Evolutionary conservation across 2,329 filamentous ascomycete species (phyloP), one percentile per base, ranked within the genome.

Genomic region (Aspergillus carbonarius): DNA sequence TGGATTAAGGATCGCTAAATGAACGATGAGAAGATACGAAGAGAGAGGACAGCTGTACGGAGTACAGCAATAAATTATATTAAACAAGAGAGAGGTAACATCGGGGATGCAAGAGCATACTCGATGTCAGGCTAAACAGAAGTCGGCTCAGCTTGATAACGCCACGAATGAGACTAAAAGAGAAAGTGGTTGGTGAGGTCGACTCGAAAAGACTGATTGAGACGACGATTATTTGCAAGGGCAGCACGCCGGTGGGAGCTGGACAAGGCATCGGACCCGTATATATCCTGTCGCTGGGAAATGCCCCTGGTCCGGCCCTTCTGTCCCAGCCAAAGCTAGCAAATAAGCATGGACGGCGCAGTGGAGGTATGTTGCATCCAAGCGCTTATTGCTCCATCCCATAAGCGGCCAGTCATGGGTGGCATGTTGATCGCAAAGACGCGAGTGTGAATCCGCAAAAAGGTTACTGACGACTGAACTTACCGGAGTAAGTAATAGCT

Each of bases 281-380:
- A 48, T 39, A 54, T 40, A 58, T n/a, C 44, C 44, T 48, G 35
- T 55, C 54, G 55, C 60, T 55, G 61, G 46, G 60, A 58, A 66
- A 63, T 60, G 57, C 57, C 63, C 25, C 52, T 46, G 42, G 53
- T n/a, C 49, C 18, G 54, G 46, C 46, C 56, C 49, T 54, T 17
- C 42, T 50, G 25, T 50, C 25, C 55, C 49, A 27, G 30, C n/a
- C 25, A 54, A 30, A 49, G 52, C 55, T 57, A 51, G 53, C 54
- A 57, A 42, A 40, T 47, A 46, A 57, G 53, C 49, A 59, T 52
- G 49, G 44, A 30, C 20, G 42, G 18, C 34, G 30, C 48, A 17
- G 37, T 57, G 15, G 48, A 52, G 53, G 56, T 54, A 61, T 61
- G 27, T 48, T 58, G 49, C 47, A 54, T 57, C 51, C 23, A 9